Conservation (phyloP, 495 filamentous ascomycete species). For the Aspergillus incahuasiensis region DNA sequence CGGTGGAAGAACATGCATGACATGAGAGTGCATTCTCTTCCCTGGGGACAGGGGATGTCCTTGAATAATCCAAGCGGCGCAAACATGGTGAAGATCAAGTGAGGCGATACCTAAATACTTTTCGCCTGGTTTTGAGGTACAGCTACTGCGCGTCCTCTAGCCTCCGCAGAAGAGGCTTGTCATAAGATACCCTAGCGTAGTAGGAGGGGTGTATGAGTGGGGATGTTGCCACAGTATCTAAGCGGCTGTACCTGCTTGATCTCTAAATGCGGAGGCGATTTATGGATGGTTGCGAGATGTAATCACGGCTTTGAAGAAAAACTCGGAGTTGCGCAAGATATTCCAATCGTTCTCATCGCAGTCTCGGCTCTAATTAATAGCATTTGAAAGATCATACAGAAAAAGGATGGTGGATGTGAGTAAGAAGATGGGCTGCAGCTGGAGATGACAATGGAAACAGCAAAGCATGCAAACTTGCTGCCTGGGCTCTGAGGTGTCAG, state of each 20-base stretch:
- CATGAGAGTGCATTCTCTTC: slow-evolving; percentile 49
- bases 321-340: no score
- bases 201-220: no score
- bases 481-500: slow-evolving; percentile 13
- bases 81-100: slow-evolving; percentile 52
- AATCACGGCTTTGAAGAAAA: no score
- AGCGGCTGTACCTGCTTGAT: neutral
- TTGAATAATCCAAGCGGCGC: slow-evolving; percentile 60
- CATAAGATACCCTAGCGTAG: no score
- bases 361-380: neutral
- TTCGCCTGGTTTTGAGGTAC: neutral
- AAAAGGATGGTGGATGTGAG: neutral
- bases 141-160: no score
- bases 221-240: no score
- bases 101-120: slow-evolving; percentile 7
- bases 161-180: no score
- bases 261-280: neutral
- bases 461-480: slow-evolving; percentile 10
- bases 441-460: neutral
- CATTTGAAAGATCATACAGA: neutral
- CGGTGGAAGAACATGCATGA: slow-evolving; percentile 59
- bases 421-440: neutral
- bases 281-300: neutral
- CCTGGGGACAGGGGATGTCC: slow-evolving; percentile 59
- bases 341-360: no score